Conservation (phyloP, 2,329 filamentous ascomycete species). For the Magnaporthiopsis rhizophila region DNA sequence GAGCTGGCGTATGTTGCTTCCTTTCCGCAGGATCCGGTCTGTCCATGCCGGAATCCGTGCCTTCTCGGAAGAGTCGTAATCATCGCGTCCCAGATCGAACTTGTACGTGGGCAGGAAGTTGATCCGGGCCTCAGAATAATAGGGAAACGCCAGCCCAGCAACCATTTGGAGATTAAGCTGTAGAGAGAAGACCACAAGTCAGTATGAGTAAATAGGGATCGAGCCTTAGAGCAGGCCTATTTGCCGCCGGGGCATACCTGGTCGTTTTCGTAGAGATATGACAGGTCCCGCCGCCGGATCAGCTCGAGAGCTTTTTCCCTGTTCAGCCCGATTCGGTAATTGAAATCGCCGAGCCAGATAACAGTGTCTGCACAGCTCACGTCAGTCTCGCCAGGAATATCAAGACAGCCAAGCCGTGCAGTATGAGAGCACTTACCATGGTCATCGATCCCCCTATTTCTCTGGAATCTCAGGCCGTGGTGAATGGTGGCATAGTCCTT, state of each 20-base stretch:
- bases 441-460: slow-evolving; percentile 83
- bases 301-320: slow-evolving; percentile 71
- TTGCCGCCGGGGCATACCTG: slow-evolving; percentile 44
- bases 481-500: slow-evolving; percentile 86
- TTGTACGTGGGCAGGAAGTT: slow-evolving; percentile 93
- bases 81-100: slow-evolving; percentile 80
- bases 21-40: slow-evolving; percentile 84
- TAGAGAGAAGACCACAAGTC: not conserved
- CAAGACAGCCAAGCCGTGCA: not conserved
- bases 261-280: slow-evolving; percentile 81
- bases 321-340: slow-evolving; percentile 85
- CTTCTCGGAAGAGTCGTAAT: slow-evolving; percentile 93
- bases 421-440: slow-evolving; percentile 35
- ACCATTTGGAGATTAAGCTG: slow-evolving; percentile 95
- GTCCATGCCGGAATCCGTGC: slow-evolving; percentile 95
- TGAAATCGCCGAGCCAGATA: slow-evolving; percentile 96
- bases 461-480: slow-evolving; percentile 79
- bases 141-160: slow-evolving; percentile 78
- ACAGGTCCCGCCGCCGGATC: slow-evolving; percentile 64
- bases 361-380: slow-evolving; percentile 51
- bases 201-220: not conserved
- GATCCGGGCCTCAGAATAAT: slow-evolving; percentile 84
- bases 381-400: slow-evolving; percentile 2
- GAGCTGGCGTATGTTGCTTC: slow-evolving; percentile 71
- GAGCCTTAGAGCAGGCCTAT: not conserved